These are phyloP conservation scores for Coemansia sp. DNA, from an alignment of 192 early-diverging fungal species.

Conservation along the genomic window DNA sequence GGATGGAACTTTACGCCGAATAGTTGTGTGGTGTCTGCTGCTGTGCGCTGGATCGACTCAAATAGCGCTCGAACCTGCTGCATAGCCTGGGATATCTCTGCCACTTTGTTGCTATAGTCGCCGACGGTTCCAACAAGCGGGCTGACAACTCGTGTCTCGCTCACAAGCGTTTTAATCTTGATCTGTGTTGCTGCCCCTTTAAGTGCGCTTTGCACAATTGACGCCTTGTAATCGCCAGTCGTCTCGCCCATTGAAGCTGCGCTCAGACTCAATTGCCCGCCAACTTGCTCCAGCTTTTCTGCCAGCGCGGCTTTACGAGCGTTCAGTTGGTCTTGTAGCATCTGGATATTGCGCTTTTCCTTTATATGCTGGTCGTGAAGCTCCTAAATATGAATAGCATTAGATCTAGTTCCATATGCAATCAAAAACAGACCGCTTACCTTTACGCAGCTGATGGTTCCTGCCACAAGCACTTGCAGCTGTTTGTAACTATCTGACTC, in stretches of 20 bases:
- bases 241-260: slow-evolving; percentile 4
- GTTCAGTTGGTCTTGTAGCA: slow-evolving; percentile 3
- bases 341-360: slow-evolving; percentile 4
- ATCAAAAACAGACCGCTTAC: slow-evolving; percentile 1
- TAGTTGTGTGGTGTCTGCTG: neutral
- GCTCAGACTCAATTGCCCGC: slow-evolving; percentile 28
- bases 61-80: neutral
- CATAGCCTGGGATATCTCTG: slow-evolving; percentile 2
- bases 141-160: neutral
- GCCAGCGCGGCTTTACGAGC: slow-evolving; percentile 9
- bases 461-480: slow-evolving; percentile 26
- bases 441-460: slow-evolving; percentile 30
- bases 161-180: neutral
- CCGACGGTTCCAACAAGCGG: no score
- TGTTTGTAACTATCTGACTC: slow-evolving; percentile 2
- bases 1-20: no score
- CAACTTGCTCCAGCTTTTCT: slow-evolving; percentile 25
- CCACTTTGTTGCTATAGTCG: neutral
- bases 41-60: neutral
- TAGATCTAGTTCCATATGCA: no score
- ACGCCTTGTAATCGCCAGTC: slow-evolving; percentile 14
- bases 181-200: slow-evolving; percentile 19
- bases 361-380: slow-evolving; percentile 29
- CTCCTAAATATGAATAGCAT: slow-evolving; percentile 5
- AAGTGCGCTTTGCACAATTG: slow-evolving; percentile 19